phyloP scores from a whole-genome alignment of 805 yeast genomes.

The Lachancea mirantina region DNA sequence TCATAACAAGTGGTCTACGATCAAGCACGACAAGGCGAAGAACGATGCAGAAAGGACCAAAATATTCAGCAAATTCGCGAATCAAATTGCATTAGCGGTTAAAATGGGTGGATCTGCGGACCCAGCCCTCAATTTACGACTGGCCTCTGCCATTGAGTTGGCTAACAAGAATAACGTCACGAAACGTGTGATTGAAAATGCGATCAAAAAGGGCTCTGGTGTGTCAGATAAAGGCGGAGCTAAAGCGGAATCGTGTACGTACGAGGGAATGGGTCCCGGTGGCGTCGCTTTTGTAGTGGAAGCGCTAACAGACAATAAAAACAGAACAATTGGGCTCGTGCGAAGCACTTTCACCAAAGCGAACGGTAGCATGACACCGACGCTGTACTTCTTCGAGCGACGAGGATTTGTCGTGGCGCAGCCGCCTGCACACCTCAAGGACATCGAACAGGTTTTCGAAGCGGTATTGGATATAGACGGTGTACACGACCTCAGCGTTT shows the following conservation, averaged over 20 bases:
- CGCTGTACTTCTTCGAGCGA: constrained; percentile 67
- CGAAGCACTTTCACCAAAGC: constrained; percentile 67
- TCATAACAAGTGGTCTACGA: constrained; percentile 93
- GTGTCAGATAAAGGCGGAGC: constrained; percentile 38
- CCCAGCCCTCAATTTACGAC: constrained; percentile 47
- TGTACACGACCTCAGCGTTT: constrained; percentile 64
- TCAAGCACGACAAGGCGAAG: constrained; percentile 88
- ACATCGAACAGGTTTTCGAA: constrained; percentile 66
- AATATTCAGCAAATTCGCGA: constrained; percentile 62
- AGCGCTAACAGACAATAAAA: constrained; percentile 82
- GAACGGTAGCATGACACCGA: constrained; percentile 68
- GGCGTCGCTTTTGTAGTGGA: constrained; percentile 83
- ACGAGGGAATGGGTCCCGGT: constrained; percentile 91
- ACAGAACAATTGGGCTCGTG: constrained; percentile 69
- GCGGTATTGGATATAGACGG: constrained; percentile 62
- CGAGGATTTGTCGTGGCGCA: constrained; percentile 65
- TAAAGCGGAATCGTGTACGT: constrained; percentile 49
- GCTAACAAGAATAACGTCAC: constrained; percentile 72
- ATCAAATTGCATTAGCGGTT: constrained; percentile 68
- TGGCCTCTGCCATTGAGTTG: constrained; percentile 66
- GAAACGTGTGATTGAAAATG: constrained; percentile 80
- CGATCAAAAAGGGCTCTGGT: constrained; percentile 79
- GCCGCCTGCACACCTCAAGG: constrained; percentile 29
- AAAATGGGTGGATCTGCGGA: constrained; percentile 55
- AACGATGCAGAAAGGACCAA: constrained; percentile 76